Evolutionary conservation across 2,329 filamentous ascomycete genomes (phyloP).

Genomic region (Ascomycota sp.): DNA sequence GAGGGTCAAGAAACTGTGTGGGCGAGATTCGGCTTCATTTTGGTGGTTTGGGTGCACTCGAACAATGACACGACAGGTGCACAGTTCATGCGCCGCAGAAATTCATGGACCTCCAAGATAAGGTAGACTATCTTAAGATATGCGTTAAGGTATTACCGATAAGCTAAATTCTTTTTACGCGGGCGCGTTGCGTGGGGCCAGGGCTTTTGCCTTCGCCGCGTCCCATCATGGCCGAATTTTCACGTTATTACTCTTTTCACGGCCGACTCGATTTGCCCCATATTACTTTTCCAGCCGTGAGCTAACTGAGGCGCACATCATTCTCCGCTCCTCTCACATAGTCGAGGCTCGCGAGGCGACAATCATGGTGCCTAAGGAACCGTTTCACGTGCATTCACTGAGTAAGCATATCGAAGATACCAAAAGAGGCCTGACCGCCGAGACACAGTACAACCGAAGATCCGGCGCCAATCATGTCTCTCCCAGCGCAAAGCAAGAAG

Average conservation of each 20-base stretch:
- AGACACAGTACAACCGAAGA: slow-evolving; percentile 13
- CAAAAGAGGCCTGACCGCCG: slow-evolving; percentile 14
- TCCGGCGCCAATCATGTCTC: slow-evolving; percentile 6
- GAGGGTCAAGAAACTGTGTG: background rate
- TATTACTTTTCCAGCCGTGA: background rate
- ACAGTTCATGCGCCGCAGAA: too few relatives aligned
- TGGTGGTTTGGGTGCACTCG: background rate
- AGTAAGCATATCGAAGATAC: slow-evolving; percentile 17
- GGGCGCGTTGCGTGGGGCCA: too few relatives aligned
- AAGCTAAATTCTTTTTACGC: background rate
- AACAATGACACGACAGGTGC: background rate
- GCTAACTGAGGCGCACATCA: slow-evolving; percentile 6
- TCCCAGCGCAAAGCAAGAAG: slow-evolving; percentile 12
- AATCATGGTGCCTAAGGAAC: slow-evolving; percentile 16
- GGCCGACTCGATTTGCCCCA: too few relatives aligned
- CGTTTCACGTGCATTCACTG: slow-evolving; percentile 16
- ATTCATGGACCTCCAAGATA: too few relatives aligned
- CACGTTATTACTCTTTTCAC: too few relatives aligned
- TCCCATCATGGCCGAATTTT: too few relatives aligned
- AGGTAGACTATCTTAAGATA: background rate
- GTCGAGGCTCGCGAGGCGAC: slow-evolving; percentile 2
- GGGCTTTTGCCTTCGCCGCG: too few relatives aligned
- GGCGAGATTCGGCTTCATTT: background rate
- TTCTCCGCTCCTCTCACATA: slow-evolving; percentile 3
- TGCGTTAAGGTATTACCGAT: background rate